Evolutionary conservation across 495 filamentous ascomycete genomes (phyloP).

Genomic region (Neurospora sublineolata): DNA sequence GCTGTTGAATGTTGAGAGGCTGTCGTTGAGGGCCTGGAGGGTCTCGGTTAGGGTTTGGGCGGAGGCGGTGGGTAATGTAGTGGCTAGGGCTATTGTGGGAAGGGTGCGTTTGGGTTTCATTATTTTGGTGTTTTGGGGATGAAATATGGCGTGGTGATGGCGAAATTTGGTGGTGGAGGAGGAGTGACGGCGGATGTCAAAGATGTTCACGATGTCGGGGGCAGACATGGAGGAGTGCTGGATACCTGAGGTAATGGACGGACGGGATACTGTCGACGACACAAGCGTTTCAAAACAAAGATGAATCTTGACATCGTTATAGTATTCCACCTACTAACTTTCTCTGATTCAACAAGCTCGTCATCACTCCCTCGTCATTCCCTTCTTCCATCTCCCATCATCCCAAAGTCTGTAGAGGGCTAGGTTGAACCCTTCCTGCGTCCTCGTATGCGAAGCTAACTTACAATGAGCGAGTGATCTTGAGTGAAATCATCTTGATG

Average conservation of each 20-base stretch:
- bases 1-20: constrained; percentile 31
- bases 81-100: background rate
- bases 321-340: background rate
- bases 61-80: background rate
- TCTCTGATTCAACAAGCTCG: background rate
- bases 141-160: background rate
- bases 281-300: background rate
- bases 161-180: background rate
- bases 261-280: background rate
- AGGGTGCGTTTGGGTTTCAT: background rate
- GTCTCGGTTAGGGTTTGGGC: constrained; percentile 19
- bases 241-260: background rate
- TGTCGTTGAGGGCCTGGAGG: constrained; percentile 25
- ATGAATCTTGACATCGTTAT: background rate
- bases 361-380: background rate
- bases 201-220: background rate
- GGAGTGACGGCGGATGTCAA: background rate
- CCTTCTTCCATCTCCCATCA: background rate
- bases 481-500: background rate
- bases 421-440: background rate
- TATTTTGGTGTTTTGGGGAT: background rate
- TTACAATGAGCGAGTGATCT: background rate
- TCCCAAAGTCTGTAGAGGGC: background rate
- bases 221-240: background rate
- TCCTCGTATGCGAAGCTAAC: background rate